These are phyloP conservation scores for Chionographis japonica DNA, from an alignment of 106 monocot genomes.

Conservation along the genomic window DNA sequence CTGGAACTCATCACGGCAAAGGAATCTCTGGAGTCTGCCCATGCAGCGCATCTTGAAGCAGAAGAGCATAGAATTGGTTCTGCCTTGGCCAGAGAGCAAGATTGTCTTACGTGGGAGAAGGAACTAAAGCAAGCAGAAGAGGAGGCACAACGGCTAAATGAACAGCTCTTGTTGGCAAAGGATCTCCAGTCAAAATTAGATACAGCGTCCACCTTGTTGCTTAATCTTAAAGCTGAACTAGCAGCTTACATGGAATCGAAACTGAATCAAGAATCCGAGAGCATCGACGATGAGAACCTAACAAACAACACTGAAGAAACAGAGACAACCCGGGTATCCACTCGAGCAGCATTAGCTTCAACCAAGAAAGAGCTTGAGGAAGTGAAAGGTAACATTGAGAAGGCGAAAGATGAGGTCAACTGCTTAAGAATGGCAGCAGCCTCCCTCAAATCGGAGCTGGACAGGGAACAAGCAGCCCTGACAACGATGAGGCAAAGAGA, in stretches of 20 bases:
- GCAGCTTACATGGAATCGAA: slow-evolving; percentile 35
- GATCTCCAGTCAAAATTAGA: slow-evolving; percentile 40
- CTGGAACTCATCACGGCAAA: slow-evolving; percentile 38
- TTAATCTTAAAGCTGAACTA: slow-evolving; percentile 38
- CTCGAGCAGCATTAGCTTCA: slow-evolving; percentile 18
- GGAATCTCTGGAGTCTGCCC: slow-evolving; percentile 33
- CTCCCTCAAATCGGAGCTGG: slow-evolving; percentile 39
- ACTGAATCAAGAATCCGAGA: slow-evolving; percentile 23
- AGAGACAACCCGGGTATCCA: not conserved
- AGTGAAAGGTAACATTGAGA: slow-evolving; percentile 35
- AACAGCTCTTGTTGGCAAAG: slow-evolving; percentile 23
- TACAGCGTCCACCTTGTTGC: slow-evolving; percentile 23
- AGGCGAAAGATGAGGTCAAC: slow-evolving; percentile 33
- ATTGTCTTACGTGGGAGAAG: slow-evolving; percentile 32
- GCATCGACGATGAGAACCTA: slow-evolving; percentile 11
- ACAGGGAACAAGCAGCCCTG: slow-evolving; percentile 33
- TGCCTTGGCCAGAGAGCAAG: slow-evolving; percentile 29
- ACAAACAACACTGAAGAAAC: slow-evolving; percentile 3
- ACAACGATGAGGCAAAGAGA: slow-evolving; percentile 32
- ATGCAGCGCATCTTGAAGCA: slow-evolving; percentile 14
- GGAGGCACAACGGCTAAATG: slow-evolving; percentile 26
- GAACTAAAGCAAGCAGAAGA: slow-evolving; percentile 44
- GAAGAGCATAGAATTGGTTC: slow-evolving; percentile 25
- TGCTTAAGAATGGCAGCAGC: slow-evolving; percentile 25
- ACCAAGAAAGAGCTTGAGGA: slow-evolving; percentile 40